Conservation (phyloP, 2,329 filamentous ascomycete genomes). For the Neodidymelliopsis sp. region DNA sequence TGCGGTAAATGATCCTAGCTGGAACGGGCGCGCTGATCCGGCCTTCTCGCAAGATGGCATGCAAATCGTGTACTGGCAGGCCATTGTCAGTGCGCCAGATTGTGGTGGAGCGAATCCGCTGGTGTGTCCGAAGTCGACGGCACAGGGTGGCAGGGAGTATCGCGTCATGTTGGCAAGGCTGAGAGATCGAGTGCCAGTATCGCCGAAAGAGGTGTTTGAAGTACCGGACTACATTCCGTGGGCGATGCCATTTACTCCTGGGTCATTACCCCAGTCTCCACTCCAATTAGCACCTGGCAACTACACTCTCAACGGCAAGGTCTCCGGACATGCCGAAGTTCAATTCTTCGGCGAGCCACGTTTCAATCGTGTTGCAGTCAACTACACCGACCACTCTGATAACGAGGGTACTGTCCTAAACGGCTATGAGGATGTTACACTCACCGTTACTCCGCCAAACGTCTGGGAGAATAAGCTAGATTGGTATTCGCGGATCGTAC, state of each 20-base stretch:
- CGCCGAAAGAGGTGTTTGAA: constrained; percentile 25
- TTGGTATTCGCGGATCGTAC: constrained; percentile 52
- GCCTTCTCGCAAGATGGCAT: constrained; percentile 54
- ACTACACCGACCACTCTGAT: constrained; percentile 51
- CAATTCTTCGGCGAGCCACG: constrained; percentile 11
- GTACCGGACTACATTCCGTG: constrained; percentile 46
- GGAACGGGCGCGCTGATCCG: constrained; percentile 59
- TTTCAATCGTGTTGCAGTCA: constrained; percentile 42
- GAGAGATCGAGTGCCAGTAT: constrained; percentile 41
- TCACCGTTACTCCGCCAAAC: constrained; percentile 11
- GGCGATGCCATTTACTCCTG: constrained; percentile 44
- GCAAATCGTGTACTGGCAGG: constrained; percentile 54
- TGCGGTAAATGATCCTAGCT: constrained; percentile 54
- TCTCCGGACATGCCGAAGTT: constrained; percentile 26
- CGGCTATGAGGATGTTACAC: constrained; percentile 48
- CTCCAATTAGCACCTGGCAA: constrained; percentile 2
- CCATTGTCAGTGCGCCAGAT: constrained; percentile 47
- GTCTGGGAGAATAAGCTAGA: constrained; percentile 38
- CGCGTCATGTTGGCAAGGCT: constrained; percentile 55
- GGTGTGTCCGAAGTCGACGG: constrained; percentile 51
- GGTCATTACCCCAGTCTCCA: not conserved
- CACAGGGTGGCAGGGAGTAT: constrained; percentile 48
- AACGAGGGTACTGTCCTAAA: constrained; percentile 43
- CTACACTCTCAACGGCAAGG: constrained; percentile 22
- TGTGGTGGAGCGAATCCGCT: constrained; percentile 57